Evolutionary conservation across 192 early-diverging fungal species (phyloP), one percentile per base, ranked within the genome.

Genomic region (Gaertneriomyces sp.): DNA sequence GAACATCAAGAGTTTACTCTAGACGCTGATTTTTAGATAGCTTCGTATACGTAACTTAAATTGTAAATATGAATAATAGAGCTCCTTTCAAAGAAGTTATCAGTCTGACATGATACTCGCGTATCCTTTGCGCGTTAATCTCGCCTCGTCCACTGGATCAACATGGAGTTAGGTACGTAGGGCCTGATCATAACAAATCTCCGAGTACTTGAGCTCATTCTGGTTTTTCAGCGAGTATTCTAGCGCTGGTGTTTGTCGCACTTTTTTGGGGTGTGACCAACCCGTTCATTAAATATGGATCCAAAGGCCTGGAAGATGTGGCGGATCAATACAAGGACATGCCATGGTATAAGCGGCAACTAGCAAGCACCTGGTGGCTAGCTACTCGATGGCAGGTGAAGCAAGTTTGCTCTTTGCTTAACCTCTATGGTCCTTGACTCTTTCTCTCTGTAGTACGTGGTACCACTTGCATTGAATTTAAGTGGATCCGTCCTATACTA

Each of bases 181-280:
- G 25, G 2, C 25, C 25, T 2, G 25, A 1, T 33, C 25, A 33
- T 33, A 33, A 33, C 25, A 33, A 33, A 33, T 33, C 25, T 1
- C 25, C 25, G 25, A 33, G 25, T 33, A 33, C 25, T 33, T 33
- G 1, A 33, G 25, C 25, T 33, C 0, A 33, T 51, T 51, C 49
- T 51, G 49, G n/a, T 20, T 17, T 49, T n/a, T 51, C 42, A 61
- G 58, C 65, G 20, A 71, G 47, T 42, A 58, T 58, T 19, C 33
- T 76, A 7, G 76, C 74, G 5, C 73, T 81, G 16, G n/a, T 83
- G 0, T 53, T 80, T 72, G 91, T 93, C 11, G 90, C 92, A 0
- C 61, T 93, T 12, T 96, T 91, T 68, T 98, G 96, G 96, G 96
- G 96, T 12, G 88, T 88, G 60, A 96, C 96, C 6, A 98, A 98